phyloP scores from a whole-genome alignment of 2,329 filamentous ascomycete species.

The Colletotrichum liriopes region DNA sequence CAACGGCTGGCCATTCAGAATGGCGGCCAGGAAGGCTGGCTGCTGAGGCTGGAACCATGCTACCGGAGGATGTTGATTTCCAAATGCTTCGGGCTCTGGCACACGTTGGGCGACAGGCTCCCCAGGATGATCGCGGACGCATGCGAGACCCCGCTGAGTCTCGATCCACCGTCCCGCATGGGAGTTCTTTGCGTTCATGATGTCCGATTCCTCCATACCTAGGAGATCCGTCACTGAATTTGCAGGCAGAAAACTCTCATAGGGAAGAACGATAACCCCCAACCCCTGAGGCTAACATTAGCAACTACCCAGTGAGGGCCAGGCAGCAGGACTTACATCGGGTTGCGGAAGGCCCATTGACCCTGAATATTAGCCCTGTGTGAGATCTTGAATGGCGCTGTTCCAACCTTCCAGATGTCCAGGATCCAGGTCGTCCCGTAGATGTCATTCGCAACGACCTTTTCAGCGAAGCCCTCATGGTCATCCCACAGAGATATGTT shows the following conservation, averaged over 20 bases:
- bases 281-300: conserved; percentile 54
- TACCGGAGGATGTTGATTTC: background rate
- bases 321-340: conserved; percentile 13
- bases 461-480: conserved; percentile 62
- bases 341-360: conserved; percentile 42
- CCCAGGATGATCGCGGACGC: conserved; percentile 39
- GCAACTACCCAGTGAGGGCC: background rate
- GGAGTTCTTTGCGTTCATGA: conserved; percentile 30
- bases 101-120: conserved; percentile 15
- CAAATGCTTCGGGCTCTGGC: conserved; percentile 25
- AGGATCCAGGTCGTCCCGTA: conserved; percentile 64
- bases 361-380: conserved; percentile 29
- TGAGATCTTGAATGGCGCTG: conserved; percentile 33
- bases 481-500: conserved; percentile 68
- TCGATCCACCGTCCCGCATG: conserved; percentile 38
- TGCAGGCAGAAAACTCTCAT: conserved; percentile 60
- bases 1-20: conserved; percentile 13
- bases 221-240: conserved; percentile 33
- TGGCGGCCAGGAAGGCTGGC: conserved; percentile 10
- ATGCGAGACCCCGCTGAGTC: conserved; percentile 30
- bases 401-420: conserved; percentile 64
- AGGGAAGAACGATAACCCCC: conserved; percentile 65
- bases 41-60: conserved; percentile 22
- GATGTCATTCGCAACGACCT: conserved; percentile 68
- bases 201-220: conserved; percentile 16